Evolutionary conservation across 2,329 filamentous ascomycete genomes (phyloP), one percentile per base, ranked within the genome.

Genomic region (Alternaria ventricosa): DNA sequence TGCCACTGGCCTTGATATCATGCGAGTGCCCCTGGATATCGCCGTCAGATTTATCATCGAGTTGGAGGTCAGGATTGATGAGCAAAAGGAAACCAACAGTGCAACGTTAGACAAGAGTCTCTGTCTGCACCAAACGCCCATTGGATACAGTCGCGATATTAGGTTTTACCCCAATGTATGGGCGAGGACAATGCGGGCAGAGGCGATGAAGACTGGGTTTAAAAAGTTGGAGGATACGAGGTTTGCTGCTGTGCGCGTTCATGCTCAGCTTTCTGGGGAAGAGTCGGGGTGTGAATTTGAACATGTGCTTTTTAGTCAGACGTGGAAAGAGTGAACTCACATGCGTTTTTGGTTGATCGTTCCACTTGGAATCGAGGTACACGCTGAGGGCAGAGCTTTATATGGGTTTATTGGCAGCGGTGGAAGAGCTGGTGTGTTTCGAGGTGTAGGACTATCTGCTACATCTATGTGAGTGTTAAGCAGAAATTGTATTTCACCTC

Each of bases 1-100:
- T 54, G 47, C 44, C 55, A n/a, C 51, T 58, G 62, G 65, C 59
- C 56, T 63, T 61, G 62, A 65, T 50, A 44, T 67, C 30, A 41
- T 62, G 23, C 65, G 65, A 50, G 62, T 65, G 13, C 55, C 55
- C 28, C 20, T 57, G 1, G 59, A 61, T 46, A 22, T 51, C n/a
- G 51, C 44, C 20, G 28, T 57, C 22, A 57, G 41, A 6, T 57
- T 57, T 50, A 3, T 57, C 44, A 57, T 3, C 4, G 55, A 57
- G 55, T 25, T 57, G 28, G 55, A 57, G 45, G 56, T 13, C 54
- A 64, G 51, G 51, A 64, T 60, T 41, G 57, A 60, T 36, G 51
- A 60, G 51, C 51, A 9, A 60, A 45, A 55, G 61, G 61, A 22
- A 25, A 36, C 46, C 0, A 60, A n/a, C 56, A 47, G 56, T 53